Evolutionary conservation across 1,284 basidiomycete genomes (phyloP), one percentile per base, ranked within the genome.

Genomic region (Leccinum ponderosum): DNA sequence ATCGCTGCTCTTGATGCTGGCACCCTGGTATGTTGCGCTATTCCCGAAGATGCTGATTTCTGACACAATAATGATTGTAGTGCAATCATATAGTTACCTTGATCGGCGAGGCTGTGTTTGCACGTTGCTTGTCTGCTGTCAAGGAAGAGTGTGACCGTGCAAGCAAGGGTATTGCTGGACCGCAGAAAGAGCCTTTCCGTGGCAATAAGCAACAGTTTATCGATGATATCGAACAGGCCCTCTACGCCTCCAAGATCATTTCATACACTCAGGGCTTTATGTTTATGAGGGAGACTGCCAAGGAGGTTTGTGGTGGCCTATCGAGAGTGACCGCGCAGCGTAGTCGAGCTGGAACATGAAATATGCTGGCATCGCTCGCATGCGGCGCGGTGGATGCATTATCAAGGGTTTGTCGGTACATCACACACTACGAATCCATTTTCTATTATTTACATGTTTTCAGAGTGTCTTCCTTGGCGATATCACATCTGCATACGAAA

Each of bases 351-450:
- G 93, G 93, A 87, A 91, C 75, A 79, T 95, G 74, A 95, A 95
- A 84, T 97, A 97, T 77, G 91, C 95, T 72, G 95, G 95, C 66
- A 98, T 99, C 76, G 97, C 97, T 55, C 89, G 86, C 69, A 99
- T 99, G 95, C 99, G 97, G 97, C 94, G 97, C 73, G 97, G 97
- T 69, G 97, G 97, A 67, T 99, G 97, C 80, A 99, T 99, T 79
- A 99, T 99, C 87, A 95, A 95, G 85, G 33, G 87, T 83, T 64
- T 53, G 70, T 57, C 50, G 2, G 51, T 25, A 17, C 27, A 55
- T 44, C 25, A 22, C 17, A 56, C 27, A 35, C 9, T 3, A 58
- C 37, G 31, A 15, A n/a, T 22, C 33, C 14, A 56, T 62, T n/a
- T 14, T 60, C 57, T 62, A 47, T 65, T 35, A 37, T 59, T 25